A percentile compares a stretch with the other conserved stretches of the same genome.
phyloP scores from a whole-genome alignment of 2,329 filamentous ascomycete species.

The Trichoderma cornu-damae region DNA sequence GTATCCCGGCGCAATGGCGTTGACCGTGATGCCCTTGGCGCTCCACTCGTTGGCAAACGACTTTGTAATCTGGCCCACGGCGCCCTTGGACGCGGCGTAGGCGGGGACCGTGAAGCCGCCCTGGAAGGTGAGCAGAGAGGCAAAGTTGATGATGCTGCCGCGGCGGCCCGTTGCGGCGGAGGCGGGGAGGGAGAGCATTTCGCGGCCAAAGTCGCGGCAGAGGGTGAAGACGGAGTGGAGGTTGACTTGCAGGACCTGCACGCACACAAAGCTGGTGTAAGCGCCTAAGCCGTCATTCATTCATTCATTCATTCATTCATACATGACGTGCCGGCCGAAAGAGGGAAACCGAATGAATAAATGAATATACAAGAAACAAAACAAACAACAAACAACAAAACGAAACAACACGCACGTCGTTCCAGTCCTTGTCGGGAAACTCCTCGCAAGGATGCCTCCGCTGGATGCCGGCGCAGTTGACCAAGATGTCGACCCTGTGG shows the following conservation, averaged over 20 bases:
- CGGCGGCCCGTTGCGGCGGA: conserved; percentile 48
- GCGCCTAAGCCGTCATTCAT: no score
- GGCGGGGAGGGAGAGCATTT: conserved; percentile 61
- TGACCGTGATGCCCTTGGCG: conserved; percentile 71
- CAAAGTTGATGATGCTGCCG: conserved; percentile 79
- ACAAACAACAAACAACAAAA: background rate
- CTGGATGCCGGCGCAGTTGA: conserved; percentile 87
- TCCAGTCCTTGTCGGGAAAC: conserved; percentile 74
- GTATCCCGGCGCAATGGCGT: conserved; percentile 85
- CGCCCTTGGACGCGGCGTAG: conserved; percentile 82
- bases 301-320: no score
- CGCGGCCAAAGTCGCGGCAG: conserved; percentile 69
- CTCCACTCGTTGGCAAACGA: conserved; percentile 84
- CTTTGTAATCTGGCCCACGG: conserved; percentile 79
- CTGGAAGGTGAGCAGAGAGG: conserved; percentile 74
- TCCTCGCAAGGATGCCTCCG: conserved; percentile 66
- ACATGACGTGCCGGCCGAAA: no score
- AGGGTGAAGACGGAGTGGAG: conserved; percentile 75
- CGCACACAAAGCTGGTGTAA: background rate
- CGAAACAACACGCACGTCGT: conserved; percentile 45
- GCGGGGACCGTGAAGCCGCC: conserved; percentile 84
- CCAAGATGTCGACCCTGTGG: conserved; percentile 66
- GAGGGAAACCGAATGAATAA: no score
- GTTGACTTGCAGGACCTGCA: conserved; percentile 76
- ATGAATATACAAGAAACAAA: no score